Base-by-base conservation (phyloP, 495 filamentous ascomycete species). In the Apiosordaria backusii region DNA sequence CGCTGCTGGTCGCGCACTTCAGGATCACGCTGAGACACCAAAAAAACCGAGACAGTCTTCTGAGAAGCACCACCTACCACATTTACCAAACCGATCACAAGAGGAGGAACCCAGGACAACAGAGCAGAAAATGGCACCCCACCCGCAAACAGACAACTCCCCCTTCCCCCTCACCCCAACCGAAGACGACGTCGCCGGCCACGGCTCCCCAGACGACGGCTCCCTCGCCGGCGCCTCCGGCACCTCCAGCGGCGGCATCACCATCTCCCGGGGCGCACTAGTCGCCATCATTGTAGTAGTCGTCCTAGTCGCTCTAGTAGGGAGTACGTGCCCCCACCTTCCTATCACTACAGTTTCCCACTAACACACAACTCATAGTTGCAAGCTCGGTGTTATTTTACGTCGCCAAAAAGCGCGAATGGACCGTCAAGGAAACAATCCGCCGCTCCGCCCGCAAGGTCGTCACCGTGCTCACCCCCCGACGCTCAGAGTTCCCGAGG, bases 221-320 rank as follows among this genome's bases (percentile, higher is more conserved):
- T 4, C 6, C 59, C 55, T 79, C 62, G 87, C 83, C 18, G 88
- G 87, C 26, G 87, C 86, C 16, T 75, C 81, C 26, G 88, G 87
- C 21, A 66, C 69, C 22, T 78, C 78, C 57, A 76, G 77, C n/a
- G 81, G 83, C 16, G 79, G 78, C 18, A 77, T 85, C 67, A 75
- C 74, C 25, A 70, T 90, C 35, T 88, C 86, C 7, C 81, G 78
- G 55, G 86, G 86, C 15, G 87, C 79, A 1, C 75, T 90, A 63
- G 80, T 85, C 53, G 87, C 86, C 19, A 87, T 90, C 65, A 84
- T 88, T 61, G 80, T 87, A 1, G 83, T 88, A 2, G 86, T 87
- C 22, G 81, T 82, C 3, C 66, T 84, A 23, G 84, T 89, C 10
- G 85, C 77, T 22, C 67, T 88, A 9, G 71, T 84, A 63, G 87